phyloP scores from a whole-genome alignment of 208 protist genomes.

The Porcisia deanei region DNA sequence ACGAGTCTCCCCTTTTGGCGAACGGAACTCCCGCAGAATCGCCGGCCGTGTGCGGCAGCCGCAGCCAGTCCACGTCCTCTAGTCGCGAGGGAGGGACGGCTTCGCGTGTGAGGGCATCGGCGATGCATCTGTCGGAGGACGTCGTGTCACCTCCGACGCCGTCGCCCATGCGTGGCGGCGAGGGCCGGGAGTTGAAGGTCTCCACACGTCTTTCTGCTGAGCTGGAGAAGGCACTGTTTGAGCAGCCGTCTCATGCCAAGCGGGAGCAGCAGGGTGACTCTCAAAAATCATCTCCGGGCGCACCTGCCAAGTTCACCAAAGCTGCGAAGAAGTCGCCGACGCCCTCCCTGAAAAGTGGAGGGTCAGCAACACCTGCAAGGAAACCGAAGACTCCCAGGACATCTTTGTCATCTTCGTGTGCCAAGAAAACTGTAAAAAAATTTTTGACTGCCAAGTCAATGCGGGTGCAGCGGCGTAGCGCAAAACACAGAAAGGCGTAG shows the following conservation, averaged over 20 bases:
- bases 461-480: neutral
- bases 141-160: slow-evolving; percentile 3
- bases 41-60: neutral
- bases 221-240: slow-evolving; percentile 31
- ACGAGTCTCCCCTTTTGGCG: neutral
- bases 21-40: neutral
- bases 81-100: neutral
- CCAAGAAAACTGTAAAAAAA: slow-evolving; percentile 11
- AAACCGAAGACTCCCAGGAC: neutral
- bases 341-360: neutral
- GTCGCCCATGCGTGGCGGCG: neutral
- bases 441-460: slow-evolving; percentile 32
- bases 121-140: neutral
- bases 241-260: neutral
- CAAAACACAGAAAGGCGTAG: slow-evolving; percentile 1
- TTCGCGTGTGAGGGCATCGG: neutral
- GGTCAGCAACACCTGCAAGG: neutral
- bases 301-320: neutral
- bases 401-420: neutral
- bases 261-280: neutral
- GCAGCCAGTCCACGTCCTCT: neutral
- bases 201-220: slow-evolving; percentile 32
- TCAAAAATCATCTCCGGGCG: neutral
- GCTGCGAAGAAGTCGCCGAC: neutral
- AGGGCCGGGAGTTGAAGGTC: slow-evolving; percentile 13